A percentile compares a stretch with the other conserved stretches of the same genome.
Conservation (phyloP, 2,329 filamentous ascomycete species). For the Neurospora sp. region DNA sequence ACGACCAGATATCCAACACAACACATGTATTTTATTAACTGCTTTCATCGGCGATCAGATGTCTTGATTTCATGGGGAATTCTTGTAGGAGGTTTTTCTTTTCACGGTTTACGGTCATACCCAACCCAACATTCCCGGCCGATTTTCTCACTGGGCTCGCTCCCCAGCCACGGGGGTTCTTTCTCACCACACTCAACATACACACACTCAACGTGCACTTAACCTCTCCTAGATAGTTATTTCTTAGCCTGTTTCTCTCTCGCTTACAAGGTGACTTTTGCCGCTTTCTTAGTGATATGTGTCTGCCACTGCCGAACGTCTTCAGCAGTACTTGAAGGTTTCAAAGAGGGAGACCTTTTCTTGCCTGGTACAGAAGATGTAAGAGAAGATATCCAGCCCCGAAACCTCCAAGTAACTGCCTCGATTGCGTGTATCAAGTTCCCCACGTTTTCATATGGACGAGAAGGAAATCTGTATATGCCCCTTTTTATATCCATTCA, state of each 20-base stretch:
- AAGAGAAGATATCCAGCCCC: too few relatives aligned
- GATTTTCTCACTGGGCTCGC: neutral
- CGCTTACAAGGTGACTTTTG: neutral
- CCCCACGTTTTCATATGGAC: neutral
- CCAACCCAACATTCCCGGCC: neutral
- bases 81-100: neutral
- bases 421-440: neutral
- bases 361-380: too few relatives aligned
- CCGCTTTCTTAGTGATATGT: neutral
- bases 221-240: constrained; percentile 2
- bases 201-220: neutral
- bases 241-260: constrained; percentile 3
- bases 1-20: neutral
- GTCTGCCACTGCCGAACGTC: neutral
- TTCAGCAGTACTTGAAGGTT: too few relatives aligned
- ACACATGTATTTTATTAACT: neutral
- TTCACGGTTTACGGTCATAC: neutral
- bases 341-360: too few relatives aligned
- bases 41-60: neutral
- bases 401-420: neutral
- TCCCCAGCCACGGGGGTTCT: neutral
- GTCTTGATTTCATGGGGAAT: neutral
- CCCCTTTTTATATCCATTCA: neutral
- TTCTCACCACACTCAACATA: neutral
- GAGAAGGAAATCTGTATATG: neutral